Conservation (phyloP, 139 green algal genomes). For the Cymbomonas tetramitiformis region DNA sequence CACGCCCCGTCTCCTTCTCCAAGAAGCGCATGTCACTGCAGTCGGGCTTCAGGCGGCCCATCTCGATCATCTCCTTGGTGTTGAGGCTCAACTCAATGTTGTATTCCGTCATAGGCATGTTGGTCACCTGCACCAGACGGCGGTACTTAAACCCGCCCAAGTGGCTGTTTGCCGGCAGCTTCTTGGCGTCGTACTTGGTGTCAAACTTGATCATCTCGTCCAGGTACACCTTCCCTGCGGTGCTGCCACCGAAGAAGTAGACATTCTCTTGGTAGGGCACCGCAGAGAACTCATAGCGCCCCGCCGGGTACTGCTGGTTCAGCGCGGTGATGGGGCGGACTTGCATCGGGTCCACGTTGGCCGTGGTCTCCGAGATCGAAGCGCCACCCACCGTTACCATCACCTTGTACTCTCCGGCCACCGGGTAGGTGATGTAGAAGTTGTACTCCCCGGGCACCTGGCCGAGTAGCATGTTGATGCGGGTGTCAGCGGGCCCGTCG, state of each 20-base stretch:
- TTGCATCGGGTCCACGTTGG: not conserved
- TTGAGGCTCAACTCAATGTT: not conserved
- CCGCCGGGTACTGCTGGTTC: not conserved
- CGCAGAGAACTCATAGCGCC: not conserved
- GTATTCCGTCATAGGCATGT: not conserved
- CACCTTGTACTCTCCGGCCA: not conserved
- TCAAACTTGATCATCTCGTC: no score
- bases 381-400: not conserved
- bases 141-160: not conserved
- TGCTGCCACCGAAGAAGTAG: not conserved
- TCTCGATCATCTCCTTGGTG: not conserved
- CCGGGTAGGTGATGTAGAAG: not conserved
- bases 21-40: not conserved
- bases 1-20: not conserved
- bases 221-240: not conserved
- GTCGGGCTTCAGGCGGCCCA: not conserved
- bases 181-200: no score
- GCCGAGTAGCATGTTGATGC: not conserved
- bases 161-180: not conserved
- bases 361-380: not conserved
- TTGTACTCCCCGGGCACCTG: no score
- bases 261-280: not conserved
- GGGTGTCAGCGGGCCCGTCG: not conserved
- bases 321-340: not conserved
- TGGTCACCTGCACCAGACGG: not conserved